Conservation (phyloP, 495 filamentous ascomycete species). For the Lophiostoma macrostomum region DNA sequence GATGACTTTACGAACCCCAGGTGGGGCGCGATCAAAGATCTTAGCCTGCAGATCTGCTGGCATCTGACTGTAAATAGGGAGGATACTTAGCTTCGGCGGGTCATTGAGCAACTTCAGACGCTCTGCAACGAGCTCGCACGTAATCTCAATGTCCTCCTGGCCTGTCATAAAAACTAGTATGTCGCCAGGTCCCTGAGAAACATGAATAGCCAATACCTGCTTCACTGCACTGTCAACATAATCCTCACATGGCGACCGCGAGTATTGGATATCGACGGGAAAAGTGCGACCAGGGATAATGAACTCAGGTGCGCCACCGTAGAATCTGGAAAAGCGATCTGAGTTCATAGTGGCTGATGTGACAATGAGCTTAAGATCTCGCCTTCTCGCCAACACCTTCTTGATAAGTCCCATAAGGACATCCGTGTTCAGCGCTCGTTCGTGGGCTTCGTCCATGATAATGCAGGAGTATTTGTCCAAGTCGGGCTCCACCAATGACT, state of each 20-base stretch:
- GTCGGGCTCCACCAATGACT: conserved; percentile 86
- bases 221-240: conserved; percentile 97
- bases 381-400: conserved; percentile 84
- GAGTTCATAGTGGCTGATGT: conserved; percentile 99
- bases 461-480: conserved; percentile 96
- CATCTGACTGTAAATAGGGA: conserved; percentile 99
- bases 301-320: conserved; percentile 95
- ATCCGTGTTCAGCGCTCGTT: conserved; percentile 94
- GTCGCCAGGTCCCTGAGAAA: conserved; percentile 86
- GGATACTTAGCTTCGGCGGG: conserved; percentile 88
- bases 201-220: conserved; percentile 94
- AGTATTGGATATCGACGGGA: conserved; percentile 94
- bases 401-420: conserved; percentile 97
- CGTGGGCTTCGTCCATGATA: conserved; percentile 99
- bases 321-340: conserved; percentile 93
- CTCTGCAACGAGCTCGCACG: conserved; percentile 89
- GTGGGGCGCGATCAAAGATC: conserved; percentile 88
- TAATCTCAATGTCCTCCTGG: conserved; percentile 97
- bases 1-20: conserved; percentile 93
- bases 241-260: conserved; percentile 91
- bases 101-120: conserved; percentile 89
- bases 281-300: conserved; percentile 96
- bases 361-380: conserved; percentile 94
- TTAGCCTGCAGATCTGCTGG: conserved; percentile 96
- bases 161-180: conserved; percentile 99